Base-by-base conservation (phyloP, 352 stramenopile genomes). In the Phytophthora agathidicida region DNA sequence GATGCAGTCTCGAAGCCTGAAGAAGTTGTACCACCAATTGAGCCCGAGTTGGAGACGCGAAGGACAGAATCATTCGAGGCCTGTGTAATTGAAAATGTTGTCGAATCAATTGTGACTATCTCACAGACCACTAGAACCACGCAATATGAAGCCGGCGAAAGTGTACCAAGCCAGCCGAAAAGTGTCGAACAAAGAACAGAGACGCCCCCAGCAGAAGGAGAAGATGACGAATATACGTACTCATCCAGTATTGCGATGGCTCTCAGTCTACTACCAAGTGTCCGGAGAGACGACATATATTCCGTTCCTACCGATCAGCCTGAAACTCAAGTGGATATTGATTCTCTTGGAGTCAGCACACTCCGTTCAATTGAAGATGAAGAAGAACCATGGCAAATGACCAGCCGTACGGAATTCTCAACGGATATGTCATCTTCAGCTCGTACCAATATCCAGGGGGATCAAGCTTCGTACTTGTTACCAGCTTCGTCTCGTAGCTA, bases 231-330 rank as follows among this genome's bases (percentile, higher is more conserved):
- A 39, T 71, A 48, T 26, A 32, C 48, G 11, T 75, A 75, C 30
- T 61, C 65, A 47, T 71, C 65, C 17, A 60, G 11, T 16, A 71
- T 71, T 53, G 60, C 65, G 2, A 54, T 68, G 61, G 60, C 65
- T 14, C 22, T 75, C 6, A 64, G 49, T 49, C 49, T 75, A n/a
- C 30, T 75, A 11, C 65, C 65, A 16, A 57, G 32, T 38, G 46
- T 50, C 9, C 61, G 39, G 20, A 41, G 22, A 48, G 46, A 53
- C 43, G 20, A 60, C 11, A 22, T 45, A 13, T 39, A 60, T 3
- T 31, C 37, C 13, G 16, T 17, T 7, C 13, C 33, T 54, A 31
- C 17, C 1, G 10, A 43, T 17, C 5, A 28, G 11, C 13, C 16
- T 10, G 35, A 41, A 17, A 24, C 19, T 42, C n/a, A 8, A 13